A percentile compares a stretch with the other conserved stretches of the same genome.
Conservation (phyloP, 805 yeast species). For the Starmerella vaccinii region DNA sequence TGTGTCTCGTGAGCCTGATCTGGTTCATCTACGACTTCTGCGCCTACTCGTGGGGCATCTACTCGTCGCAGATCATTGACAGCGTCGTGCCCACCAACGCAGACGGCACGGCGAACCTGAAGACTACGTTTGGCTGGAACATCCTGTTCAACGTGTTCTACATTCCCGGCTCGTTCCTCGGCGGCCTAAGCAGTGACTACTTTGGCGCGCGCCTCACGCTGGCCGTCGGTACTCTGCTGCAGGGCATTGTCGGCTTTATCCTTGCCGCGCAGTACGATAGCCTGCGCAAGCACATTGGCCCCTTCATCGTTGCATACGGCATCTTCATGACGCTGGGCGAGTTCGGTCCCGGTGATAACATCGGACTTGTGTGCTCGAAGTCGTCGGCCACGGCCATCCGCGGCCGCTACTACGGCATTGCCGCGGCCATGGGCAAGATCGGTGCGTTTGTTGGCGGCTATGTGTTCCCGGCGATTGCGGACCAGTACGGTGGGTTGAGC, state of each 20-base stretch:
- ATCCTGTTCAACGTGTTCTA: constrained; percentile 79
- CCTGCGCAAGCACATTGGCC: constrained; percentile 56
- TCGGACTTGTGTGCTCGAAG: constrained; percentile 79
- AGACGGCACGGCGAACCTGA: constrained; percentile 42
- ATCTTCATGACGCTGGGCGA: constrained; percentile 81
- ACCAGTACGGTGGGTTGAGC: constrained; percentile 42
- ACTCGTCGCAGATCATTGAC: constrained; percentile 60
- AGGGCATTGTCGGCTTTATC: constrained; percentile 69
- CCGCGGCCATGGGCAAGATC: constrained; percentile 83
- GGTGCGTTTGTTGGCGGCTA: constrained; percentile 91
- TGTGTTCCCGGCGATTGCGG: constrained; percentile 72
- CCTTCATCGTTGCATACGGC: constrained; percentile 78
- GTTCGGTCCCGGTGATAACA: constrained; percentile 89
- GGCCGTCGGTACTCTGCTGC: constrained; percentile 54
- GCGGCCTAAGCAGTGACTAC: constrained; percentile 77
- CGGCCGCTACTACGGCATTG: constrained; percentile 83
- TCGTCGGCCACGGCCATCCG: constrained; percentile 78
- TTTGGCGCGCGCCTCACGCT: constrained; percentile 84
- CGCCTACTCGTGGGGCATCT: constrained; percentile 77
- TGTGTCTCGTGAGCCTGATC: constrained; percentile 56
- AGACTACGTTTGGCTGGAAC: constrained; percentile 83
- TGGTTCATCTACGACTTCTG: constrained; percentile 93
- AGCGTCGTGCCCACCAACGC: constrained; percentile 39
- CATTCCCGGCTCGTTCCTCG: constrained; percentile 79
- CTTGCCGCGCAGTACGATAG: constrained; percentile 63